phyloP scores from a whole-genome alignment of 192 early-diverging fungal genomes.

The Haplosporangium gracile region DNA sequence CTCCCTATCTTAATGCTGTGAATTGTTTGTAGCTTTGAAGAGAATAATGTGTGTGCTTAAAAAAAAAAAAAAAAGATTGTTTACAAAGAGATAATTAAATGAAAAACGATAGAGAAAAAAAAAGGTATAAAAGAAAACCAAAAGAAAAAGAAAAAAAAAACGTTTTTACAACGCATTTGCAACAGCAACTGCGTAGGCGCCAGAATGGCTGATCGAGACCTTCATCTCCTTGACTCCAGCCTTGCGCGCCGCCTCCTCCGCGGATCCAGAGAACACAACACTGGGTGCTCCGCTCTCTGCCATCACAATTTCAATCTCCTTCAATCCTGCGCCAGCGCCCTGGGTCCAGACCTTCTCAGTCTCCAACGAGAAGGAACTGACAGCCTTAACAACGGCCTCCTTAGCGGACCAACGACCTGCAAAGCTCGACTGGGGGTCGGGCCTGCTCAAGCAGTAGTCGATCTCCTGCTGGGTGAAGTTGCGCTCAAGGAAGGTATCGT shows the following conservation, averaged over 20 bases:
- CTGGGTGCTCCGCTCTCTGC: conserved; percentile 81
- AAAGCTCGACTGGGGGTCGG: conserved; percentile 86
- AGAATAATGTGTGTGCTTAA: not conserved
- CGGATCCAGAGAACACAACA: conserved; percentile 87
- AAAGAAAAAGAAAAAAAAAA: conserved; percentile 34
- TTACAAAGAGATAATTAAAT: not conserved
- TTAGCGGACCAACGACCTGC: conserved; percentile 97
- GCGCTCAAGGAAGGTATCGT: conserved; percentile 88
- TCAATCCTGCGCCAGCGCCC: conserved; percentile 88
- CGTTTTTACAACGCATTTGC: conserved; percentile 73
- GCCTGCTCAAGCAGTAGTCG: conserved; percentile 78
- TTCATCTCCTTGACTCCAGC: conserved; percentile 83
- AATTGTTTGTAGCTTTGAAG: not conserved
- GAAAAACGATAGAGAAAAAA: not conserved
- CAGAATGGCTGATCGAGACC: conserved; percentile 94
- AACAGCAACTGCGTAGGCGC: conserved; percentile 90
- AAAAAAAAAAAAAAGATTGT: not conserved
- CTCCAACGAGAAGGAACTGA: conserved; percentile 70
- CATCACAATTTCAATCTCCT: conserved; percentile 88
- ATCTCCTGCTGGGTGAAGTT: conserved; percentile 91
- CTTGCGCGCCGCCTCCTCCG: conserved; percentile 75
- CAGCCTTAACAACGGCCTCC: conserved; percentile 96
- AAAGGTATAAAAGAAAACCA: conserved; percentile 14
- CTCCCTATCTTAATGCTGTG: not conserved
- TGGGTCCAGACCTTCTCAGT: conserved; percentile 76